Base-by-base conservation (phyloP, 2,329 filamentous ascomycete species). In the Calonectria naviculata region DNA sequence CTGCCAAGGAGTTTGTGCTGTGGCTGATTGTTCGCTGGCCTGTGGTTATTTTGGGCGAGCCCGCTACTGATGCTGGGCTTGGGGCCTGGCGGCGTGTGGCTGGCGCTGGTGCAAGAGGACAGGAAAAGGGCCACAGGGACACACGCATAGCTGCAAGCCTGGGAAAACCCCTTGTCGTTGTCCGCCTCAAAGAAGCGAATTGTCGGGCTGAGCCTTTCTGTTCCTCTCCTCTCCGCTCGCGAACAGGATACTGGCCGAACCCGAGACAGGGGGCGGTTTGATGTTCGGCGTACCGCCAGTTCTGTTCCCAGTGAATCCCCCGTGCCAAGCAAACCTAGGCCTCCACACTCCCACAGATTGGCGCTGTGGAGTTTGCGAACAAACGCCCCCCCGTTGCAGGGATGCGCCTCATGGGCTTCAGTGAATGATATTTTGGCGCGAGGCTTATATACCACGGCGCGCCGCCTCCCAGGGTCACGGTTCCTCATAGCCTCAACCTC, bases 361-460 rank as follows among this genome's bases (percentile, higher is more conserved):
- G 44, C 21, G 15, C 29, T 36, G 34, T 65, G 44, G 42, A 52
- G 44, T 36, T 34, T 28, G 46, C 34, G 34, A 65, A 28, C 46
- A 52, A 28, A 60, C 38, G 64, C 21, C 36, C 36, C 17, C 36
- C 36, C 17, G 24, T 15, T 24, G 49, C 42, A 58, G 41, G 47
- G 41, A 21, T 68, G 41, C 46, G 19, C 49, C 31, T 58, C 46
- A 60, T 56, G 26, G 13, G 34, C 15, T 54, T 58, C 64, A 41
- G 34, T 70, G 62, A 70, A 66, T 65, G 54, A 70, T 44, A 36
- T 29, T 70, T 64, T 70, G 67, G 67, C 67, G 67, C 42, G 67
- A 47, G 52, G 42, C 31, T 47, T 65, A 70, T 70, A 70, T 70
- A 65, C 58, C 42, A n/a, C 41, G 13, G 58, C 8, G 26, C 61